These are phyloP conservation scores for Botrytis aclada DNA, from an alignment of 2,329 filamentous ascomycete genomes.

Conservation along the genomic window DNA sequence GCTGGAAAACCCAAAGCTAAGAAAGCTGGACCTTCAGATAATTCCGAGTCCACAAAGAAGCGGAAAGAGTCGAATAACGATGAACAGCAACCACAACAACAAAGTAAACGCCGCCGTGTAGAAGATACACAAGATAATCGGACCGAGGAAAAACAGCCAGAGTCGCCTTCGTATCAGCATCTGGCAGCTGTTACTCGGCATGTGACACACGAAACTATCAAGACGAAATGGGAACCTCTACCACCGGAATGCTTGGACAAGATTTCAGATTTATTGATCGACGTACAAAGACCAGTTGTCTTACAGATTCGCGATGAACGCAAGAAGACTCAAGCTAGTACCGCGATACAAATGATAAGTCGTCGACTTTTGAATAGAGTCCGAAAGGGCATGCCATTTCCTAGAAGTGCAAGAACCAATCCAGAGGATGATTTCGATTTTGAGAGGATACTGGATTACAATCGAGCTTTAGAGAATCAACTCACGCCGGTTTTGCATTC, in stretches of 20 bases:
- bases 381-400: slow-evolving; percentile 62
- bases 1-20: slow-evolving; percentile 4
- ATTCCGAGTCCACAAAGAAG: slow-evolving; percentile 6
- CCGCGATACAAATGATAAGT: slow-evolving; percentile 53
- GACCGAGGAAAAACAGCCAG: slow-evolving; percentile 15
- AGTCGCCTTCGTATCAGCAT: slow-evolving; percentile 44
- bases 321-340: slow-evolving; percentile 46
- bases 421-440: slow-evolving; percentile 62
- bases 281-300: slow-evolving; percentile 61
- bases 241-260: slow-evolving; percentile 52
- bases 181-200: slow-evolving; percentile 50
- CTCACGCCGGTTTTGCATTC: slow-evolving; percentile 62
- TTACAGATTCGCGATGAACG: slow-evolving; percentile 49
- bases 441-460: slow-evolving; percentile 61
- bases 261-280: slow-evolving; percentile 54
- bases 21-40: not conserved
- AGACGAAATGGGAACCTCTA: slow-evolving; percentile 64
- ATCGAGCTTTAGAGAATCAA: slow-evolving; percentile 52
- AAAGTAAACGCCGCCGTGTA: slow-evolving; percentile 21
- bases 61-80: slow-evolving; percentile 6
- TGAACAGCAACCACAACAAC: slow-evolving; percentile 4
- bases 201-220: slow-evolving; percentile 62
- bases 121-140: slow-evolving; percentile 12
- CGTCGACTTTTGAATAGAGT: slow-evolving; percentile 57
- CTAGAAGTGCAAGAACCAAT: slow-evolving; percentile 49